These are phyloP conservation scores for Marchantia polymorpha DNA, from an alignment of 225 moss, liverwort and hornwort species.

Conservation along the genomic window DNA sequence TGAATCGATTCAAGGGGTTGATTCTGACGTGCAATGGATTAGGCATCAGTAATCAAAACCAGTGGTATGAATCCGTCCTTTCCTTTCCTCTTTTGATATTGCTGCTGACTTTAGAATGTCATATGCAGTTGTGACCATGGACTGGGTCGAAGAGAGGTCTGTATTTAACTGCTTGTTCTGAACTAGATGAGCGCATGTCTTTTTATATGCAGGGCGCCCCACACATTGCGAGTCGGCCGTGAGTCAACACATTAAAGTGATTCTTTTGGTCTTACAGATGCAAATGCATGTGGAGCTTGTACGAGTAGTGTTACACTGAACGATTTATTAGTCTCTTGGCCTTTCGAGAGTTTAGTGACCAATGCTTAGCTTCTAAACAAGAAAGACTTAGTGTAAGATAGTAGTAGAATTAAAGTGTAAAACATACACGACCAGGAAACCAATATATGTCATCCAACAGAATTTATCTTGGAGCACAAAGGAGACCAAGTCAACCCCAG, in stretches of 20 bases:
- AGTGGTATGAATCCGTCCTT: constrained; percentile 42
- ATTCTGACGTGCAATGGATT: constrained; percentile 95
- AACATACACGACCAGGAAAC: constrained; percentile 13
- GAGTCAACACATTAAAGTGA: constrained; percentile 38
- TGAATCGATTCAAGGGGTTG: constrained; percentile 88
- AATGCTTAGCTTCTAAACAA: constrained; percentile 11
- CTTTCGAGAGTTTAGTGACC: constrained; percentile 4
- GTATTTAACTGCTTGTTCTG: constrained; percentile 1
- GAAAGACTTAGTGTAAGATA: constrained; percentile 10
- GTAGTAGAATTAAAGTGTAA: constrained; percentile 13
- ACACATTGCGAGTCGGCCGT: constrained; percentile 36
- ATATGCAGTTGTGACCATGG: neutral
- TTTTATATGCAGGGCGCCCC: constrained; percentile 41
- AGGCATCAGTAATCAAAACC: constrained; percentile 70
- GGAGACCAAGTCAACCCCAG: constrained; percentile 5
- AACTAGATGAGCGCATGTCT: neutral
- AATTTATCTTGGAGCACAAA: constrained; percentile 12
- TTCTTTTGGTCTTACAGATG: constrained; percentile 19
- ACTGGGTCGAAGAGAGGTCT: neutral
- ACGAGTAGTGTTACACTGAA: constrained; percentile 2
- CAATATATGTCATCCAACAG: constrained; percentile 15
- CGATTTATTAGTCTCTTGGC: constrained; percentile 3
- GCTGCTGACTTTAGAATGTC: neutral
- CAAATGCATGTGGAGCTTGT: constrained; percentile 21
- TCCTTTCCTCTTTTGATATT: neutral